Base-by-base conservation (phyloP, 2,329 filamentous ascomycete genomes). In the Graphilbum ipis-grandicollis region DNA sequence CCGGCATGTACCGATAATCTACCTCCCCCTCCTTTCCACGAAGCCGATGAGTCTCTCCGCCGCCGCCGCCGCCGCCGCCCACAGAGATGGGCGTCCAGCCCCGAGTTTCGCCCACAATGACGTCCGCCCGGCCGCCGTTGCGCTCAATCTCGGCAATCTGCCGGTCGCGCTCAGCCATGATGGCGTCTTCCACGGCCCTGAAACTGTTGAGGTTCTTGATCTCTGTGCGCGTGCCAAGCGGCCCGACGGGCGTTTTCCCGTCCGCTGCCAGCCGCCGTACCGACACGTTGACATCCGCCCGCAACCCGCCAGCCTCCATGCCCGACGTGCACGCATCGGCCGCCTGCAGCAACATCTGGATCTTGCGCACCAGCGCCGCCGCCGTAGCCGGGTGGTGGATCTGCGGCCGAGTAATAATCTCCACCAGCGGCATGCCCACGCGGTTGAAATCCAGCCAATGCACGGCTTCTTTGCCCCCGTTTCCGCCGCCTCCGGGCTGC, bases 1-100 rank as follows among this genome's bases (percentile, higher is more conserved):
- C 90, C 0, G 90, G 88, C 88, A 98, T 96, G 52, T 98, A 98
- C 31, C 90, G 70, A 56, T 98, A 98, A 55, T 98, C 90, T 6
- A 96, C 85, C 51, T 93, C 88, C 34, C 90, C 90, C 55, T 96
- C 90, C 55, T 98, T 98, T 19, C 84, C 84, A 48, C 90, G 71
- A 31, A 98, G 60, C 30, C 79, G 70, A 40, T 73, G 75, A 4
- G 90, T 96, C 52, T 85, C 78, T 4, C 73, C 84, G 43, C 75
- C 78, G 29, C 29, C 28, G 19, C 30, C 22, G 3, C 85, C 85
- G 21, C 21, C 21, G 21, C 21, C 78, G 5, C 73, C 84, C 43
- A 75, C 78, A 13, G 26, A 7, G 6, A 7, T 13, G 19, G 93
- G 68, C 1, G 83, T 80, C 85, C 86, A 98, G 6, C 90, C 88